phyloP scores from a whole-genome alignment of 2,329 filamentous ascomycete genomes.

The Trichophyton verrucosum region DNA sequence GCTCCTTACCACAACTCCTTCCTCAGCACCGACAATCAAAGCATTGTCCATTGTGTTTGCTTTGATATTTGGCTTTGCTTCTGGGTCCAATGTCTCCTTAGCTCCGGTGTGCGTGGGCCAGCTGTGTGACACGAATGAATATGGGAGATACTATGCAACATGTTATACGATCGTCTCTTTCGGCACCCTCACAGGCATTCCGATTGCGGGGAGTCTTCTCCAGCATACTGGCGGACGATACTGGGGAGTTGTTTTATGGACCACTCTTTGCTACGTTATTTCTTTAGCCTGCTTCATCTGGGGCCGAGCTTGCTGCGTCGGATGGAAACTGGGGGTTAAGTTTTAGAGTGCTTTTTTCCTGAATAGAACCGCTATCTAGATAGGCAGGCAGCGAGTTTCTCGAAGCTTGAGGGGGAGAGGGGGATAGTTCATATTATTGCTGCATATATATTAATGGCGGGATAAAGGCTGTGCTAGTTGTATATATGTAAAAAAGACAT shows the following conservation, averaged over 20 bases:
- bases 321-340: conserved; percentile 1
- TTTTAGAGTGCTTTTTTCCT: not conserved
- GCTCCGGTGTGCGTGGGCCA: conserved; percentile 23
- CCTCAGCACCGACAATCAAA: conserved; percentile 34
- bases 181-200: conserved; percentile 17
- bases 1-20: not conserved
- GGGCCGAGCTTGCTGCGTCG: conserved; percentile 1
- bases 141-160: conserved; percentile 19
- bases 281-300: conserved; percentile 1
- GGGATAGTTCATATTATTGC: not conserved
- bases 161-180: conserved; percentile 18
- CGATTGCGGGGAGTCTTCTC: conserved; percentile 19
- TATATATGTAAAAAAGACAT: no score
- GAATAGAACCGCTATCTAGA: not conserved
- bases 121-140: conserved; percentile 20
- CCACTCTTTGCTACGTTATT: not conserved
- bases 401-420: not conserved
- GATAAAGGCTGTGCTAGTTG: no score
- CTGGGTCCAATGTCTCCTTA: conserved; percentile 20
- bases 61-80: conserved; percentile 19
- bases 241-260: conserved; percentile 6
- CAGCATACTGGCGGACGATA: conserved; percentile 10
- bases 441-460: not conserved
- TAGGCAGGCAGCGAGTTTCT: not conserved
- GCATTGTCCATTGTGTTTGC: conserved; percentile 20